Evolutionary conservation across 371 early-diverging fungal species (phyloP), one percentile per base, ranked within the genome.

Genomic region (Haplosporangium sp.): DNA sequence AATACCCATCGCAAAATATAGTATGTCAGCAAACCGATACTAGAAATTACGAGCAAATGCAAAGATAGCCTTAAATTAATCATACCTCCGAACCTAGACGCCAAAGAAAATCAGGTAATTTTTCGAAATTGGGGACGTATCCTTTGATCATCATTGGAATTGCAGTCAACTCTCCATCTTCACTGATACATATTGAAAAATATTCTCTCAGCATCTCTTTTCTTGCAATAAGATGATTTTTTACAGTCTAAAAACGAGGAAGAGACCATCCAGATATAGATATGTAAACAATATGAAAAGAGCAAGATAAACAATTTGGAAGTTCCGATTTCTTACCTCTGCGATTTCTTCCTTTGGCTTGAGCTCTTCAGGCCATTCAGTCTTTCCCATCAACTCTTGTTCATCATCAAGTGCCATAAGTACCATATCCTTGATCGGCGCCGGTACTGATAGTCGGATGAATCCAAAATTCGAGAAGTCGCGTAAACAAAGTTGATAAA

Each of bases 381-480:
- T 84, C 35, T 82, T 74, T 55, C 67, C 68, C 67, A 69, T 71
- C 7, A 77, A 76, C 13, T 66, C 73, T 20, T 88, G 88, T 56
- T 90, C 89, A 2, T 85, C 74, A 17, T 91, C 89, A 13, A 94
- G 68, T 0, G 94, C 94, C 56, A 94, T 76, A 63, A 85, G 35
- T 11, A 94, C 84, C 67, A 94, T 84, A 0, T 95, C 93, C 55
- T 77, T 61, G 63, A 97, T 90, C 6, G 92, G 79, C 5, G 90
- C 86, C 1, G 95, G 90, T 0, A 84, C 82, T 2, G 90, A 83
- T 39, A 96, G 77, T 13, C 85, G 65, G 34, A 96, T 86, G 52
- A 74, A 84, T 0, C 97, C 96, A 84, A 95, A 96, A 76, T 97
- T 96, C 65, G 89, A 87, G 79, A 98, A 96, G 50, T 94, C 94